A percentile compares a stretch with the other conserved stretches of the same genome.
phyloP scores from a whole-genome alignment of 192 early-diverging fungal species.

The Chytriomyces hyalinus region DNA sequence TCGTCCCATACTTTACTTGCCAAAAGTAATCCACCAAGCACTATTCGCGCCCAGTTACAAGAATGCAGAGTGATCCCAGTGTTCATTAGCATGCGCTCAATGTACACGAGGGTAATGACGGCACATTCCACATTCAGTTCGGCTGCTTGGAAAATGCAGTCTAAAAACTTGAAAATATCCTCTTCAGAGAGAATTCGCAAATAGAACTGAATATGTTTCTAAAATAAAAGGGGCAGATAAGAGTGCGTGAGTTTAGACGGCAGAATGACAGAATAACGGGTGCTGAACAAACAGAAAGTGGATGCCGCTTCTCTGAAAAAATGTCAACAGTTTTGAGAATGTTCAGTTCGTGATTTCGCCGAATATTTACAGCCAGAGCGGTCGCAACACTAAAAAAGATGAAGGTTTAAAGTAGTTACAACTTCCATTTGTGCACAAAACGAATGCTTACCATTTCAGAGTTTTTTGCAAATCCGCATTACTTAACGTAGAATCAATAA shows the following conservation, averaged over 20 bases:
- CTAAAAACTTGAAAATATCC: conserved; percentile 67
- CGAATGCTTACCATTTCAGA: conserved; percentile 46
- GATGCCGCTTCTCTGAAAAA: conserved; percentile 58
- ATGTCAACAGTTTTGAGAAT: conserved; percentile 50
- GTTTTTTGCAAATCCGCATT: conserved; percentile 57
- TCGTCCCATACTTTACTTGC: conserved; percentile 89
- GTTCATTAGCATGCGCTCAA: conserved; percentile 71
- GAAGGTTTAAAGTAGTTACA: neutral
- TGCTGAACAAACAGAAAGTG: conserved; percentile 47
- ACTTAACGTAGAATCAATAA: conserved; percentile 58
- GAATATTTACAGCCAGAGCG: conserved; percentile 47
- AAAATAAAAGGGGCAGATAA: conserved; percentile 1
- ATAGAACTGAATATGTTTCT: conserved; percentile 60
- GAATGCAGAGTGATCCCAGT: conserved; percentile 63
- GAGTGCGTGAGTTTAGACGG: neutral
- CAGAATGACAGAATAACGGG: neutral
- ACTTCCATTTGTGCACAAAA: neutral
- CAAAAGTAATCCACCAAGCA: conserved; percentile 70
- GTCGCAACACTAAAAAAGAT: conserved; percentile 40
- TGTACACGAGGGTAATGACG: conserved; percentile 69
- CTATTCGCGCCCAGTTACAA: conserved; percentile 57
- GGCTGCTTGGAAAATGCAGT: conserved; percentile 69
- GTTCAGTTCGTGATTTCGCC: conserved; percentile 32
- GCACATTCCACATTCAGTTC: conserved; percentile 67
- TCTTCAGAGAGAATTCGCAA: conserved; percentile 46